Conservation (phyloP, 2,329 filamentous ascomycete species). For the Fusarium tanahbumbuense region DNA sequence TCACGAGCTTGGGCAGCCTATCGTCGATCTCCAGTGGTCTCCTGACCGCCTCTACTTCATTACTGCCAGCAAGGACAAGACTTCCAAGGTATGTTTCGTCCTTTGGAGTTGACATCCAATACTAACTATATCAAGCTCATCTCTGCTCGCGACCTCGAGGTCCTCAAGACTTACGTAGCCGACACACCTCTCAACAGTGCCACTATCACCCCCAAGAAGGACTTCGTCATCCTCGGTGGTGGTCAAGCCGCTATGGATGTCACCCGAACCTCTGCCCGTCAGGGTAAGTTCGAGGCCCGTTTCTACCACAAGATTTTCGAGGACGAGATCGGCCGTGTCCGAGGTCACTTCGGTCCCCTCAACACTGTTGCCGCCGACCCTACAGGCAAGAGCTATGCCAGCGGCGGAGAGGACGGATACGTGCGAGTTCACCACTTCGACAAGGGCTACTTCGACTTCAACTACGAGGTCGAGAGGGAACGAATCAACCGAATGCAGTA, state of each 20-base stretch:
- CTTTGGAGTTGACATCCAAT: not conserved
- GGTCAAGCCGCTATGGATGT: slow-evolving; percentile 99
- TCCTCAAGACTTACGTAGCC: slow-evolving; percentile 90
- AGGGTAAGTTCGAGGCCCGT: slow-evolving; percentile 98
- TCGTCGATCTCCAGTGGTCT: slow-evolving; percentile 96
- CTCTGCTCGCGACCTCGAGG: slow-evolving; percentile 84
- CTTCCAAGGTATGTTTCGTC: slow-evolving; percentile 76
- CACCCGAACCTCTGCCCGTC: slow-evolving; percentile 90
- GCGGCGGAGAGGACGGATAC: slow-evolving; percentile 97
- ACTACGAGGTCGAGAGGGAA: slow-evolving; percentile 98
- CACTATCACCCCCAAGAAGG: slow-evolving; percentile 92
- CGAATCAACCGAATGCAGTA: slow-evolving; percentile 61
- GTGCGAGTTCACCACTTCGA: slow-evolving; percentile 99
- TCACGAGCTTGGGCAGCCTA: slow-evolving; percentile 84
- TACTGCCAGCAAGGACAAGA: slow-evolving; percentile 98
- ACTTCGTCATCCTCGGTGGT: slow-evolving; percentile 97
- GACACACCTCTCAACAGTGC: slow-evolving; percentile 98
- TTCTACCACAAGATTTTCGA: slow-evolving; percentile 99
- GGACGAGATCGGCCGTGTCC: slow-evolving; percentile 96
- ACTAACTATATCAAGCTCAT: slow-evolving; percentile 68
- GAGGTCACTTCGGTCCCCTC: slow-evolving; percentile 95
- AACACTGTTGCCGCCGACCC: slow-evolving; percentile 97
- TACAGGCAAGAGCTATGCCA: slow-evolving; percentile 90
- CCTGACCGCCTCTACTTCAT: slow-evolving; percentile 97
- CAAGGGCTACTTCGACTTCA: slow-evolving; percentile 98